Conservation (phyloP, 2,329 filamentous ascomycete species). For the Furcasterigmium furcatum region DNA sequence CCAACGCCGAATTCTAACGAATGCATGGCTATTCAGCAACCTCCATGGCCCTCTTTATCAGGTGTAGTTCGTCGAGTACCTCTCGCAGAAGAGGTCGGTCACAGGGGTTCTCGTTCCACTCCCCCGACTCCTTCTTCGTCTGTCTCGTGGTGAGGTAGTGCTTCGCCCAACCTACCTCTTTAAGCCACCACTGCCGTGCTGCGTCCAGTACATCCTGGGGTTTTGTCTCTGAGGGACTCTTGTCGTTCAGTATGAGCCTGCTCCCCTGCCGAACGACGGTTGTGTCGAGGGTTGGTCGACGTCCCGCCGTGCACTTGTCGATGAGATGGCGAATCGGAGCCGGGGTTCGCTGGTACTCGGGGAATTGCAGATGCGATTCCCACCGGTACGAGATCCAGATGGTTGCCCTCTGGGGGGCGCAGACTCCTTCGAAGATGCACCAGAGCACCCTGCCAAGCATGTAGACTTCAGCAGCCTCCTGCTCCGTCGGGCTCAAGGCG, state of each 20-base stretch:
- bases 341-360: conserved; percentile 46
- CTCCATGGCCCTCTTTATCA: not conserved
- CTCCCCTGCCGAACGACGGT: conserved; percentile 41
- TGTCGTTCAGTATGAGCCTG: conserved; percentile 37
- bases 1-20: too few relatives aligned
- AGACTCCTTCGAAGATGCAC: conserved; percentile 60
- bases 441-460: conserved; percentile 60
- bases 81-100: conserved; percentile 42
- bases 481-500: conserved; percentile 45
- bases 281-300: conserved; percentile 39
- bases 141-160: conserved; percentile 39
- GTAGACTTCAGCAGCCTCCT: conserved; percentile 58
- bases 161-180: conserved; percentile 44
- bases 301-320: conserved; percentile 47
- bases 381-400: conserved; percentile 58
- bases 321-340: conserved; percentile 41
- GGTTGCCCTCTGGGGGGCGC: conserved; percentile 52
- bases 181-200: conserved; percentile 44
- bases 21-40: not conserved
- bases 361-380: conserved; percentile 55
- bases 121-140: conserved; percentile 29
- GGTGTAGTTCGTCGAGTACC: conserved; percentile 28
- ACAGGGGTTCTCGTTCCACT: conserved; percentile 50
- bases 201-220: conserved; percentile 29
- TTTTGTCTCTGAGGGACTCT: conserved; percentile 15